Evolutionary conservation across 805 yeast genomes (phyloP), one percentile per base, ranked within the genome.

Genomic region (Cyberlindnera euphorbiiphila): DNA sequence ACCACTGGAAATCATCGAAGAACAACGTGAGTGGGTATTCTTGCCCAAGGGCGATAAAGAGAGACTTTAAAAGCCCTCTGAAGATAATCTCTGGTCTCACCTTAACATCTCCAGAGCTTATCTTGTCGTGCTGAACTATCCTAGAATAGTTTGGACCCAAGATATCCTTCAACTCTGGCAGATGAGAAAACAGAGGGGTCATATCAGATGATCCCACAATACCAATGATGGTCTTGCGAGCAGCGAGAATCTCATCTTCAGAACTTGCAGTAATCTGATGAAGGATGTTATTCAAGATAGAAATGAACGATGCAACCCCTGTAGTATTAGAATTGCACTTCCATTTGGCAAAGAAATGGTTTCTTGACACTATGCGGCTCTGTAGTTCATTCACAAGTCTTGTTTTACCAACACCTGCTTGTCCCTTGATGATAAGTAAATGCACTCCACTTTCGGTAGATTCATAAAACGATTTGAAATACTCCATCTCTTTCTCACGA

Each of bases 1-100:
- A 62, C 65, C 69, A 66, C 36, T 72, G 73, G 18, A 68, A 46
- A 50, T 72, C 74, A 45, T 72, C 77, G 21, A 69, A 50, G 32
- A 68, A 58, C 2, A 72, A 43, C 0, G 75, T 69, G 26, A 72
- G 53, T 3, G 76, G 76, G 23, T 59, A 59, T 4, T 45, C 38
- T 21, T 32, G 45, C 8, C 69, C 66, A 32, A 72, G 56, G 4
- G 73, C 47, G n/a, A 62, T 60, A 37, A 65, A 64, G 12, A 74
- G 48, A 13, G 58, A 47, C 37, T 70, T 71, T 39, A 73, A 55
- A n/a, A 68, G 56, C 41, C 62, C 65, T 36, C 68, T 59, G 45
- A 67, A 63, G 32, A 62, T 57, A 31, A 71, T 39, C 41, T 72
- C 78, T 16, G 54, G 49, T 29, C 60, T 58, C 4, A 55, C 46